A percentile compares a stretch with the other conserved stretches of the same genome.
Evolutionary conservation across 1,284 basidiomycete species (phyloP).

Genomic region (Boletus albobrunnescens): DNA sequence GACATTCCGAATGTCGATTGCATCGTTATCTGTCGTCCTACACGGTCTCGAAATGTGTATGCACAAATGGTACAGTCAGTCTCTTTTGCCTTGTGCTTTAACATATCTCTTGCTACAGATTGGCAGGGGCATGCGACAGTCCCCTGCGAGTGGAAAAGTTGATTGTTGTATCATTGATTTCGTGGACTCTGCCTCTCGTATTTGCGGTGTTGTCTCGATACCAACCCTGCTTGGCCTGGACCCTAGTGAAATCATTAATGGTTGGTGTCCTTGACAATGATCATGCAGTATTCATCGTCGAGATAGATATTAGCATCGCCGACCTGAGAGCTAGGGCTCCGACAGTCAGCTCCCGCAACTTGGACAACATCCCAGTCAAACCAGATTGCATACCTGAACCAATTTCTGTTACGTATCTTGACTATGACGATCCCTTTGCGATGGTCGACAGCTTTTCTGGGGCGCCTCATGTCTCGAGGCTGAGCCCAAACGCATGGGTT

Average conservation of each 20-base stretch:
- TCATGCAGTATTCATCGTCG: constrained; percentile 5
- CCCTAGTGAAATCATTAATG: constrained; percentile 64
- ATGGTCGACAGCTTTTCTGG: constrained; percentile 52
- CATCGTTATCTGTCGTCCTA: constrained; percentile 82
- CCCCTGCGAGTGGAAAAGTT: constrained; percentile 74
- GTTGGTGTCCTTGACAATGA: constrained; percentile 35
- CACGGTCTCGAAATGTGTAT: constrained; percentile 84
- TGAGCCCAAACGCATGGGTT: constrained; percentile 73
- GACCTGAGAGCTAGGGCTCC: constrained; percentile 44
- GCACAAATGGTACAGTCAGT: constrained; percentile 79
- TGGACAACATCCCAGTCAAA: constrained; percentile 7
- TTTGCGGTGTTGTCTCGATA: constrained; percentile 71
- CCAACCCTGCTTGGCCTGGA: constrained; percentile 88
- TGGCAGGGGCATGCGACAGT: constrained; percentile 87
- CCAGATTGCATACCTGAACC: constrained; percentile 49
- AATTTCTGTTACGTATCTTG: constrained; percentile 70
- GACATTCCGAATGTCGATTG: constrained; percentile 94
- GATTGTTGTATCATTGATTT: constrained; percentile 92
- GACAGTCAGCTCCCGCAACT: constrained; percentile 20
- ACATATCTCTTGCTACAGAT: constrained; percentile 50
- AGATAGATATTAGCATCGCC: constrained; percentile 48
- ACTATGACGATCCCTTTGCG: constrained; percentile 78
- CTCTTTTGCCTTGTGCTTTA: background rate
- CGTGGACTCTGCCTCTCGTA: constrained; percentile 73
- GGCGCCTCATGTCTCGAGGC: constrained; percentile 46